These are phyloP conservation scores for Mortierella sp. DNA, from an alignment of 371 early-diverging fungal species.

Conservation along the genomic window DNA sequence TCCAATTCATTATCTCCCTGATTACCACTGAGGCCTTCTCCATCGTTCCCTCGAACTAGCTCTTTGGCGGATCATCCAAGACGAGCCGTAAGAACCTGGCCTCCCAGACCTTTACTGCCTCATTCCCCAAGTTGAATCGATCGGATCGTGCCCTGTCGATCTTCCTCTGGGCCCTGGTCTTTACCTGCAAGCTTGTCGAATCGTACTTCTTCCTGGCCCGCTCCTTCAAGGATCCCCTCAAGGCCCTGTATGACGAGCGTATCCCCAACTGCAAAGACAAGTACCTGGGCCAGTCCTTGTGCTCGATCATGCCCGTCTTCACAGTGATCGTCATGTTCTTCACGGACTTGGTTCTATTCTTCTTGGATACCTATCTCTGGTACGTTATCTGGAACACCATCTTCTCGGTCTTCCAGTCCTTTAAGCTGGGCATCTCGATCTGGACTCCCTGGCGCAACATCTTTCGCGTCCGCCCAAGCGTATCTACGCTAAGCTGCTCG, in stretches of 20 bases:
- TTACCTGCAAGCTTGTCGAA: conserved; percentile 84
- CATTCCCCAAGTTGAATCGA: conserved; percentile 79
- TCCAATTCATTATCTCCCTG: conserved; percentile 77
- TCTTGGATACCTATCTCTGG: conserved; percentile 94
- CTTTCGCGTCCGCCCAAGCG: conserved; percentile 89
- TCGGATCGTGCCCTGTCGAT: conserved; percentile 85
- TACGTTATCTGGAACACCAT: conserved; percentile 90
- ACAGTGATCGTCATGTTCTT: conserved; percentile 85
- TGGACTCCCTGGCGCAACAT: conserved; percentile 93
- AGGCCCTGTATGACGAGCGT: conserved; percentile 72
- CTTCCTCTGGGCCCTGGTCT: conserved; percentile 82
- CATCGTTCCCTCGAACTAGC: conserved; percentile 75
- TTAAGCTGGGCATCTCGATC: conserved; percentile 87
- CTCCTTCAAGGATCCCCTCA: conserved; percentile 88
- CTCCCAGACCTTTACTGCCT: conserved; percentile 82
- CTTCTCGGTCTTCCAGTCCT: conserved; percentile 84
- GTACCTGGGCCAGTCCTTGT: conserved; percentile 65
- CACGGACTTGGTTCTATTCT: conserved; percentile 84
- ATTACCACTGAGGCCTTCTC: conserved; percentile 76
- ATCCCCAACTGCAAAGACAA: conserved; percentile 73
- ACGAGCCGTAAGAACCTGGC: conserved; percentile 66
- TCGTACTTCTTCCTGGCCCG: conserved; percentile 89
- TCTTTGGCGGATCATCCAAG: conserved; percentile 71
- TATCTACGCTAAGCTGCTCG: conserved; percentile 84
- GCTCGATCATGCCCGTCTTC: conserved; percentile 78